phyloP scores from a whole-genome alignment of 139 green algal species.

The Monoraphidium neglectum region DNA sequence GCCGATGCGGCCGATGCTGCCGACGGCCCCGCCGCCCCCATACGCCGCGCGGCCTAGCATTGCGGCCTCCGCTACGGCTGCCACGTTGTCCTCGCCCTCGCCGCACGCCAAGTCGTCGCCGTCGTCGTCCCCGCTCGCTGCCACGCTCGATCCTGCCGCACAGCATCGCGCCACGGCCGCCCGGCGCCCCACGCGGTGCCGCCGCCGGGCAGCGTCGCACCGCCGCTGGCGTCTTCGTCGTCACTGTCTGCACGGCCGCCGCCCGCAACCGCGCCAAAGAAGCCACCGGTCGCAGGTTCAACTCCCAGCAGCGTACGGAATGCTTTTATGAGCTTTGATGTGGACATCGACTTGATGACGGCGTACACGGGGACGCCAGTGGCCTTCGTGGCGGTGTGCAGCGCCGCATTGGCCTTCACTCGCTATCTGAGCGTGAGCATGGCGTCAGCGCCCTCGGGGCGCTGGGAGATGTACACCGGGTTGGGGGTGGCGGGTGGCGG shows the following conservation, averaged over 20 bases:
- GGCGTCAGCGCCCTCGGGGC: constrained; percentile 53
- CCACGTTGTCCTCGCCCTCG: background rate
- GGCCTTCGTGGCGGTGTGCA: constrained; percentile 28
- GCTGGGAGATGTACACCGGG: constrained; percentile 43
- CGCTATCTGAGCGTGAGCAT: constrained; percentile 60
- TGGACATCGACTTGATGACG: constrained; percentile 55
- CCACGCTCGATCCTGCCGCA: background rate
- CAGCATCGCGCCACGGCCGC: background rate
- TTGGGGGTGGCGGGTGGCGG: no score
- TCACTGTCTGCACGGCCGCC: background rate
- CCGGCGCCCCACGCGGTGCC: background rate
- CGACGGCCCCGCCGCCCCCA: background rate
- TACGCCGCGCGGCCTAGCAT: background rate
- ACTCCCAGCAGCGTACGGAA: constrained; percentile 69
- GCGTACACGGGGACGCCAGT: constrained; percentile 67
- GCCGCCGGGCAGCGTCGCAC: no score
- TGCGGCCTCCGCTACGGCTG: no score
- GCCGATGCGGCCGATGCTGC: no score
- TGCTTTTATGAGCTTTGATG: constrained; percentile 52
- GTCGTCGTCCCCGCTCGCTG: background rate
- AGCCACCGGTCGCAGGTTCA: constrained; percentile 57
- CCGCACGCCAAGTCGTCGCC: no score
- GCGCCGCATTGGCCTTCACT: constrained; percentile 39
- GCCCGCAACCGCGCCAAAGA: constrained; percentile 6
- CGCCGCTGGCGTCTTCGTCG: no score